A percentile compares a stretch with the other conserved stretches of the same genome.
phyloP scores from a whole-genome alignment of 139 green algal genomes.

The Raphidocelis subcapitata region DNA sequence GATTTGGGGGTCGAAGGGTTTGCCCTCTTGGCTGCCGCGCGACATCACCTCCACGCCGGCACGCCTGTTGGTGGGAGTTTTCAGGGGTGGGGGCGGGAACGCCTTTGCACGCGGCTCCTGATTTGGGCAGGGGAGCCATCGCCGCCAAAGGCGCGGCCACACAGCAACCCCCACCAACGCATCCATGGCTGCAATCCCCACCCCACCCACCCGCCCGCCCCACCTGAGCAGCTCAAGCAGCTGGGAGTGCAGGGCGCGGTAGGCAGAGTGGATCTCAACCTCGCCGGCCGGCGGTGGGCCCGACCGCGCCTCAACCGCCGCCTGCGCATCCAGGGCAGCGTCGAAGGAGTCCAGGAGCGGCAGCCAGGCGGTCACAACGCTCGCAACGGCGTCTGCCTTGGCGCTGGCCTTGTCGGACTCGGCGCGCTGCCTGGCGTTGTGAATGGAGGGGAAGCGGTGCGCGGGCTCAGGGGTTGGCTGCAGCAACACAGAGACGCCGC shows the following conservation, averaged over 20 bases:
- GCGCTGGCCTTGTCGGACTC: conserved; percentile 6
- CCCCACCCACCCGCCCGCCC: too few species aligned
- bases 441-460: too few species aligned
- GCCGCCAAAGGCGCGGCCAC: too few species aligned
- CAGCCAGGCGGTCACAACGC: conserved; percentile 68
- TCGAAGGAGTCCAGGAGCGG: conserved; percentile 94
- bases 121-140: too few species aligned
- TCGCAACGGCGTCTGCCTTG: background rate
- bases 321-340: conserved; percentile 12
- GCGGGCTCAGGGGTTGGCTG: too few species aligned
- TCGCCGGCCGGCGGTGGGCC: background rate
- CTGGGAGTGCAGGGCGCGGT: conserved; percentile 8
- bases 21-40: conserved; percentile 59
- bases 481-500: too few species aligned
- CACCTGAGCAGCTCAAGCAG: conserved; percentile 20
- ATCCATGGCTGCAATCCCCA: too few species aligned
- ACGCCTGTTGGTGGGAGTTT: too few species aligned
- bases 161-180: too few species aligned
- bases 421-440: background rate
- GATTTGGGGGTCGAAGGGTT: conserved; percentile 86
- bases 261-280: conserved; percentile 1
- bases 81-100: too few species aligned
- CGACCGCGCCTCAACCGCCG: conserved; percentile 3
- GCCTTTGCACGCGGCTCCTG: too few species aligned
- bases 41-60: too few species aligned